Evolutionary conservation across 164 flowering plant genomes (phyloP).

Genomic region (Stephania japonica): DNA sequence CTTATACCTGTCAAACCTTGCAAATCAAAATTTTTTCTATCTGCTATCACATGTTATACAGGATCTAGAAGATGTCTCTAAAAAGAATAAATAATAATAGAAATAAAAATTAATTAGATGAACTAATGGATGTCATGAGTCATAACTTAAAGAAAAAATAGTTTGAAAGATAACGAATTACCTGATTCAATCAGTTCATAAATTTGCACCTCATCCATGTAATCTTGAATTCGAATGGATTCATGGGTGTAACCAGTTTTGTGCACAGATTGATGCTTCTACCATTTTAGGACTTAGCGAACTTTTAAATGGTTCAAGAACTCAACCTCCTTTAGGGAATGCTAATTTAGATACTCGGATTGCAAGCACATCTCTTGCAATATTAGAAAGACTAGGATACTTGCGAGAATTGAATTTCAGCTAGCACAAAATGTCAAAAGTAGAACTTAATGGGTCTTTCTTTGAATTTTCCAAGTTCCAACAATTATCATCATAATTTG

Average conservation of each 20-base stretch:
- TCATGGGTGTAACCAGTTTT: neutral
- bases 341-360: neutral
- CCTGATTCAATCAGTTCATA: neutral
- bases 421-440: conserved; percentile 2
- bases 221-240: neutral
- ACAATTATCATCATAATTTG: neutral
- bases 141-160: too few species aligned
- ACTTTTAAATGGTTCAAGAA: neutral
- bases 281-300: neutral
- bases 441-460: neutral
- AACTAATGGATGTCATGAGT: too few species aligned
- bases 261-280: neutral
- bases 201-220: neutral
- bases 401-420: neutral
- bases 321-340: neutral
- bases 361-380: conserved; percentile 4
- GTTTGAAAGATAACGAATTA: neutral
- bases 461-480: neutral
- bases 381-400: neutral
- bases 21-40: too few species aligned
- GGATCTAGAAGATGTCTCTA: too few species aligned
- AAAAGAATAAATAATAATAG: too few species aligned
- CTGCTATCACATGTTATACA: too few species aligned
- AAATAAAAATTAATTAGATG: too few species aligned
- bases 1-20: too few species aligned